phyloP scores from a whole-genome alignment of 176 grass and related monocot genomes.

The Avena eriantha region DNA sequence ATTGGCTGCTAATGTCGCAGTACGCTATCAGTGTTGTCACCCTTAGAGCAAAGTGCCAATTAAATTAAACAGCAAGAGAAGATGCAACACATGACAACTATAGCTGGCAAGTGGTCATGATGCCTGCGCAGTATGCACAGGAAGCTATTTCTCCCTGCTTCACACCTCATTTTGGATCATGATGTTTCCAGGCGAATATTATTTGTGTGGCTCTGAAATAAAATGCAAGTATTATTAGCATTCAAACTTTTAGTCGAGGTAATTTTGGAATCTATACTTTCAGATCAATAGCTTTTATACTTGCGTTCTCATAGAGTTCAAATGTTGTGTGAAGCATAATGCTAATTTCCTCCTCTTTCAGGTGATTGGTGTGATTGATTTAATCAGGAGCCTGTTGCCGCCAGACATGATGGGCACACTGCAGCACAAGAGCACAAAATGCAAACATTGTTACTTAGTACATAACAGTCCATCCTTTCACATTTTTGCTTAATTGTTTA shows the following conservation, averaged over 20 bases:
- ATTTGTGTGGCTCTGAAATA: neutral
- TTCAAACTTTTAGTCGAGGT: conserved; percentile 27
- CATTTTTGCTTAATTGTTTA: conserved; percentile 18
- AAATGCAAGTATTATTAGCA: neutral
- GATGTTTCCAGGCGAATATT: conserved; percentile 13
- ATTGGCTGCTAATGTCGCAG: neutral
- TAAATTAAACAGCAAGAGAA: conserved; percentile 21
- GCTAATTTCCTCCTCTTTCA: conserved; percentile 7
- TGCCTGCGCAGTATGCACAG: neutral
- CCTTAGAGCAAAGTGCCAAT: conserved; percentile 11
- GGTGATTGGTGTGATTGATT: conserved; percentile 21
- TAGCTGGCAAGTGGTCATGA: conserved; percentile 29
- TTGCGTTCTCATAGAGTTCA: neutral
- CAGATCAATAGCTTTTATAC: conserved; percentile 1
- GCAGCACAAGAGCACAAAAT: neutral
- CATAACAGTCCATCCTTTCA: neutral
- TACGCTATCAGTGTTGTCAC: neutral
- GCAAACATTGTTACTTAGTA: neutral
- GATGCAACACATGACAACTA: conserved; percentile 27
- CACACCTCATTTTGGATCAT: conserved; percentile 5
- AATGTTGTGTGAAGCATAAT: neutral
- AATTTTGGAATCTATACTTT: conserved; percentile 10
- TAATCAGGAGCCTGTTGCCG: conserved; percentile 12
- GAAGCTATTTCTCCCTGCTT: conserved; percentile 11
- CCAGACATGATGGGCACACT: conserved; percentile 15